Evolutionary conservation across 1,284 basidiomycete species (phyloP), one percentile per base, ranked within the genome.

Genomic region (Tylopilus sp.): DNA sequence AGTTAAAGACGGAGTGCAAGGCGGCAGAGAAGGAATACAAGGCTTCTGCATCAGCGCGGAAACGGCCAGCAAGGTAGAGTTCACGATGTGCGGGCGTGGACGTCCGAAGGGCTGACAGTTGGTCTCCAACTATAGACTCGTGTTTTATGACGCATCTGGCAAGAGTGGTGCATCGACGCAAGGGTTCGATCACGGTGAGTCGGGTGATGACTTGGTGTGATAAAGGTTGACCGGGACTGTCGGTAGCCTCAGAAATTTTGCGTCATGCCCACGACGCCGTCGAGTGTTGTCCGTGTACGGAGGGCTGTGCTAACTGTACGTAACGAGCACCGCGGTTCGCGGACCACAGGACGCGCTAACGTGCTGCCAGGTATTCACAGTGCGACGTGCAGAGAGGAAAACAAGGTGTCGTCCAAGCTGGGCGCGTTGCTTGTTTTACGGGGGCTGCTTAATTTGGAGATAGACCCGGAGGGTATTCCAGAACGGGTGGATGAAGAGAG

Each of bases 1-100:
- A 96, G 67, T 79, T 97, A n/a, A 87, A 82, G 61, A 96, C 95
- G 1, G 95, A 97, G 74, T 97, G 95, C 81, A 95, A 96, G 77
- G 87, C 87, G 1, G 80, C 86, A 19, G 90, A 94, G 75, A 95
- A 95, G 75, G 95, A 96, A 78, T 90, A 91, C 75, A 89, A 86
- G 64, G 79, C 79, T n/a, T 77, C 80, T 7, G 82, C 86, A 58
- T 89, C 91, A 2, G 79, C 80, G 58, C 82, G 94, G 60, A 93
- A 93, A 75, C 84, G 95, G 60, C 94, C 95, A 2, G 95, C 92
- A 7, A 86, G 94, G 92, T 91, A 15, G 85, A 53, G n/a, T n/a
- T n/a, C n/a, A n/a, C n/a, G 13, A 62, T 38, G 76, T 64, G 16
- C 16, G 32, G 6, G 7, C 7, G 19, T 47, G 19, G 33, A 26